These are phyloP conservation scores for Diospyros kaki DNA, from an alignment of 148 eudicot species.

Conservation along the genomic window DNA sequence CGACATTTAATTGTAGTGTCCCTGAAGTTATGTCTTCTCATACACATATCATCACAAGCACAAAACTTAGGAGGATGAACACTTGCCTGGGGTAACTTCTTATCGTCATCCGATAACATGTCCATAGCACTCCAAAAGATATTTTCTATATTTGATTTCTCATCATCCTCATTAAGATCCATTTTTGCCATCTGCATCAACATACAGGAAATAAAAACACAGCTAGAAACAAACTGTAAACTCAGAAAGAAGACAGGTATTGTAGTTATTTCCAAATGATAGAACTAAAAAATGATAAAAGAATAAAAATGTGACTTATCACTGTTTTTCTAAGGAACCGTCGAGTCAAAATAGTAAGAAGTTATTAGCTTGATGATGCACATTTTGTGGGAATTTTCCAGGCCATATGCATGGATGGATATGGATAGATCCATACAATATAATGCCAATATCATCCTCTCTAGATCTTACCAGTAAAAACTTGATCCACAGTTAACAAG, in stretches of 20 bases:
- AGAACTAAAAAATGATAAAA: background rate
- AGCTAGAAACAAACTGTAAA: background rate
- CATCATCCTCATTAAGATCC: constrained; percentile 92
- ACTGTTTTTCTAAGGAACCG: background rate
- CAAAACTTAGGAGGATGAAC: constrained; percentile 4
- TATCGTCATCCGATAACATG: constrained; percentile 96
- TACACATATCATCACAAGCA: background rate
- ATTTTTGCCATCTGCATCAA: constrained; percentile 84
- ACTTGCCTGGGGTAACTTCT: constrained; percentile 90
- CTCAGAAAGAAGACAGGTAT: background rate
- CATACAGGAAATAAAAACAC: constrained; percentile 7
- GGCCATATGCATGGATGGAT: background rate
- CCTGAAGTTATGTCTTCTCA: background rate
- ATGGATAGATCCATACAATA: background rate
- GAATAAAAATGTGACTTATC: background rate
- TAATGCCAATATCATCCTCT: background rate
- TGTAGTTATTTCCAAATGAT: background rate
- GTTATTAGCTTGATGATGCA: background rate
- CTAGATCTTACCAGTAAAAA: background rate
- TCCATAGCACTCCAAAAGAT: constrained; percentile 99
- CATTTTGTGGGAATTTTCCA: background rate
- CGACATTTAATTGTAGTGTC: background rate
- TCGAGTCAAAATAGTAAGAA: background rate
- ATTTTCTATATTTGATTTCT: constrained; percentile 77
- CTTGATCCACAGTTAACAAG: background rate